phyloP scores from a whole-genome alignment of 352 stramenopile genomes.

The Blastocystis sp. region DNA sequence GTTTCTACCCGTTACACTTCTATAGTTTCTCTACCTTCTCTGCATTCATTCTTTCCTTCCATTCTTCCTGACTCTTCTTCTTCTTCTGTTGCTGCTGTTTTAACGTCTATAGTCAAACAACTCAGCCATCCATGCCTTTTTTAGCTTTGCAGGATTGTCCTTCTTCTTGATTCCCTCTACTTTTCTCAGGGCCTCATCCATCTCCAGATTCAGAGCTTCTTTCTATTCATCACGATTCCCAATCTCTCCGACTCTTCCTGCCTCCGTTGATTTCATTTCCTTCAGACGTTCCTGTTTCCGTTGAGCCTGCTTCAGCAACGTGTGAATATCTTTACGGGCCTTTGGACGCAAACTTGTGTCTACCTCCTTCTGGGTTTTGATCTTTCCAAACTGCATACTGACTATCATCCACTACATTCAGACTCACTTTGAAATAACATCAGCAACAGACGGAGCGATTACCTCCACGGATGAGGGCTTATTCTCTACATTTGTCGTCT shows the following conservation, averaged over 20 bases:
- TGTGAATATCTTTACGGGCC: constrained; percentile 57
- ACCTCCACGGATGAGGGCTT: not conserved
- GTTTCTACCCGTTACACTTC: not conserved
- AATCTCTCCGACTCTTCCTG: not conserved
- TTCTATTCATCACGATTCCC: not conserved
- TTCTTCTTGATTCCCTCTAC: constrained; percentile 35
- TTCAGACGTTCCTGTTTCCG: constrained; percentile 58
- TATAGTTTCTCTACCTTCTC: constrained; percentile 2
- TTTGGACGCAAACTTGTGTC: constrained; percentile 41
- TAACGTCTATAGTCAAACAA: constrained; percentile 28
- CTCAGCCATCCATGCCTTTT: not conserved
- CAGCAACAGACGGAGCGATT: not conserved
- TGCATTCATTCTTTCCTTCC: constrained; percentile 37
- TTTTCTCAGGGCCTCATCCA: constrained; percentile 29
- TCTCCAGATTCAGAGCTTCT: constrained; percentile 14
- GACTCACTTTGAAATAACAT: constrained; percentile 54
- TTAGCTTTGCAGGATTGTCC: constrained; percentile 52
- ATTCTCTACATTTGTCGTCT: not conserved
- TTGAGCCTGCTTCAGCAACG: constrained; percentile 46
- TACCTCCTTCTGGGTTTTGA: constrained; percentile 20
- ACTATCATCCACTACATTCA: not conserved
- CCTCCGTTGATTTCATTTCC: constrained; percentile 39
- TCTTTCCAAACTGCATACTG: constrained; percentile 57
- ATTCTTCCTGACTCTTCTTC: constrained; percentile 61
- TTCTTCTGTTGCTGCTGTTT: constrained; percentile 52